Base-by-base conservation (phyloP, 2,329 filamentous ascomycete genomes). In the Cercospora sp. region DNA sequence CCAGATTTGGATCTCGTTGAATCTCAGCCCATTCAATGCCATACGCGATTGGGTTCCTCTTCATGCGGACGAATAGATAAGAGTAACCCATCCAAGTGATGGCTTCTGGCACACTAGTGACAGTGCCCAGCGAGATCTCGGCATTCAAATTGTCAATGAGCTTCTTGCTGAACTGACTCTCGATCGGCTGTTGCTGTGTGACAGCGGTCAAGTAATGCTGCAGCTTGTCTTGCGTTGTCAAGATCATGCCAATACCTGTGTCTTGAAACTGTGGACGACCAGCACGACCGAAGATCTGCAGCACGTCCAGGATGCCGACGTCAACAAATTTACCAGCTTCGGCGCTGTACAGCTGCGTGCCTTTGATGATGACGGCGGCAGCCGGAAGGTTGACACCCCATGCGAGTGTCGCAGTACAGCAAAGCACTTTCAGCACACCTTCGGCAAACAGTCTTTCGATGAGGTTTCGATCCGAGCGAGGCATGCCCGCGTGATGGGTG, bases 341-440 rank as follows among this genome's bases (percentile, higher is more conserved):
- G 0, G 95, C 90, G 78, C 94, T 98, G 81, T 99, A 99, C 0
- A 99, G 88, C 77, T 98, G 94, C 0, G 95, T 99, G 16, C 95
- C 95, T 79, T 99, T 99, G 85, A 99, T 99, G 63, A 99, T 87
- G 61, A 99, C 95, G 0, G 95, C 96, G 0, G 95, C 95, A 36
- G 95, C 95, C 0, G 95, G 95, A 80, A 99, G 87, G 80, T 99
- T 99, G 77, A 99, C 94, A 89, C 95, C 95, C 95, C 95, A 99
- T 0, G 95, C 95, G 28, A 99, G 85, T 1, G 95, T 99, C 10
- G 95, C 95, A 2, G 95, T 99, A 88, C 96, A 99, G 84, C 94
- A 98, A 23, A 99, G 89, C 0, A 99, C 94, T 79, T 95, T 97
- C 74, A 98, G 87, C n/a, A 98, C 90, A 28, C 95, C 96, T 73